Base-by-base conservation (phyloP, 306 rosid genomes). In the Ceratonia siliqua region DNA sequence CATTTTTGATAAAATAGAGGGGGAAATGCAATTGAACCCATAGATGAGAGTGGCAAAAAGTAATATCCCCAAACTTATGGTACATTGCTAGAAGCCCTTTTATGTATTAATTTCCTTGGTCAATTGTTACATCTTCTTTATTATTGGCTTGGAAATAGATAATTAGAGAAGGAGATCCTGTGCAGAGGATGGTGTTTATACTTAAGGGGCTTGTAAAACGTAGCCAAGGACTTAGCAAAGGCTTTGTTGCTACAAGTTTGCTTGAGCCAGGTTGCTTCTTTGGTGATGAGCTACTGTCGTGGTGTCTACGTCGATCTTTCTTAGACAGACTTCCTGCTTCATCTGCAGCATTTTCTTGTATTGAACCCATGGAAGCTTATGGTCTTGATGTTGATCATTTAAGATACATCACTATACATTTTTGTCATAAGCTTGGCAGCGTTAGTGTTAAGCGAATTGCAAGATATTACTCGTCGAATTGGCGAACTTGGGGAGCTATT, bases 401-500 rank as follows among this genome's bases (percentile, higher is more conserved):
- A 25, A 79, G 59, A 14, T 80, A 57, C 36, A 55, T 83, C 13
- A 36, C 73, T 15, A 27, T 72, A 5, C 82, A 83, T 58, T 83
- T 83, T 53, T 70, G 84, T 11, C 76, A 76, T 73, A 72, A 42
- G 28, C 80, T 83, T 20, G 59, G 52, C 6, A 72, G 62, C 6
- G 70, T 59, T n/a, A 10, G 68, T 3, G 70, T 83, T 6, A 66
- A 27, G 62, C 27, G 77, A 22, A 76, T 61, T 0, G 68, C 68
- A 7, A 80, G 84, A 72, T 83, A 79, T 39, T 80, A 76, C 74
- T 83, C 87, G 2, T 76, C 82, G 6, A 80, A 80, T 57, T 83
- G 87, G 84, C 74, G 82, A 12, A 67, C 84, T 10, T 83, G 84
- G 87, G 84, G 74, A n/a, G 87, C 87, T 3, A 64, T 72, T 4